Evolutionary conservation across 306 rosid genomes (phyloP).

Genomic region (Myrica gale): DNA sequence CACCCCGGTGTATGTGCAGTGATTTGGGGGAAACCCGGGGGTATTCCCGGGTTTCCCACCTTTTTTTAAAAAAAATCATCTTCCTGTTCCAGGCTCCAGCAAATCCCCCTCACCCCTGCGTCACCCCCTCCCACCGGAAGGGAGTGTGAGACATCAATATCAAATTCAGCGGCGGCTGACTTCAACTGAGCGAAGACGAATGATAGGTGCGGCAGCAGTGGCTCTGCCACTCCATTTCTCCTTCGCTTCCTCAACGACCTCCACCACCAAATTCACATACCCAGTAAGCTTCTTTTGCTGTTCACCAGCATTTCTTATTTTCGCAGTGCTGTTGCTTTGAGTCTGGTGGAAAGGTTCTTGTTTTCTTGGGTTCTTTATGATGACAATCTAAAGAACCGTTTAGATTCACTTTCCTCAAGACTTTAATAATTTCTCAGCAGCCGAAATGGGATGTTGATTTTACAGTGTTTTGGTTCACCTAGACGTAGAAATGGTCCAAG

Average conservation of each 20-base stretch:
- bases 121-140: too few species aligned
- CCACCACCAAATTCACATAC: slow-evolving; percentile 20
- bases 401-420: background rate
- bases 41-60: too few species aligned
- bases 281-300: slow-evolving; percentile 23
- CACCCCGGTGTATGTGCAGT: too few species aligned
- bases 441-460: background rate
- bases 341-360: background rate
- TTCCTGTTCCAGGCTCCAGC: too few species aligned
- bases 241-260: slow-evolving; percentile 16
- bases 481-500: slow-evolving; percentile 31
- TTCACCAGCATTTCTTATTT: background rate
- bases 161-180: background rate
- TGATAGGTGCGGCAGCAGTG: background rate
- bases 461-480: slow-evolving; percentile 30
- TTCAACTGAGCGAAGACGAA: background rate
- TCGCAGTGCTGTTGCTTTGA: background rate
- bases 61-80: too few species aligned
- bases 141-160: background rate
- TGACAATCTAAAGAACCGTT: background rate
- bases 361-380: background rate
- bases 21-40: too few species aligned
- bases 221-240: slow-evolving; percentile 23
- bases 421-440: slow-evolving; percentile 4
- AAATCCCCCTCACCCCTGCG: too few species aligned